Evolutionary conservation across 2,329 filamentous ascomycete genomes (phyloP).

Genomic region (Beauveria sp.): DNA sequence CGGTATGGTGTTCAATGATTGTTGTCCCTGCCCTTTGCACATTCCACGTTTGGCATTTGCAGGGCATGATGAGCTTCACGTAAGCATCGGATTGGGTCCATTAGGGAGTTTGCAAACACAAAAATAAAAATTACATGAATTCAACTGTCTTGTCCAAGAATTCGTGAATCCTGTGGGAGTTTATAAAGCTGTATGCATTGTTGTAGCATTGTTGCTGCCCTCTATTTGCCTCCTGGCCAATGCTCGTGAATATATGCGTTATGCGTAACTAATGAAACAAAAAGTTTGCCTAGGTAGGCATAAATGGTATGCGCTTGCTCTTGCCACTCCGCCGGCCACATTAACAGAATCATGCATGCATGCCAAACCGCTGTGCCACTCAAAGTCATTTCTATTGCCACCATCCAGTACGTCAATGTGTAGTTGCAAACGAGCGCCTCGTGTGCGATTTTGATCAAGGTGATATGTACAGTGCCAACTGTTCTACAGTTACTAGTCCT

Average conservation of each 20-base stretch:
- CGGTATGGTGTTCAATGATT: conserved; percentile 32
- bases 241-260: neutral
- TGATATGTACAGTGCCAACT: conserved; percentile 7
- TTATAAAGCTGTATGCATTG: neutral
- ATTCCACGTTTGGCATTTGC: conserved; percentile 25
- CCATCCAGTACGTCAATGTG: neutral
- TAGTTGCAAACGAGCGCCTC: neutral
- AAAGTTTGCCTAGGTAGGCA: neutral
- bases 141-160: neutral
- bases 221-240: neutral
- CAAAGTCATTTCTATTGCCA: neutral
- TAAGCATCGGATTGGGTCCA: conserved; percentile 30
- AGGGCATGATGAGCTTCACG: conserved; percentile 29
- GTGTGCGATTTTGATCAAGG: neutral
- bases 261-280: neutral
- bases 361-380: neutral
- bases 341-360: neutral
- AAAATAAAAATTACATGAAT: conserved; percentile 10
- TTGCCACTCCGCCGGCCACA: neutral
- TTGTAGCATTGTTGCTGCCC: neutral
- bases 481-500: neutral
- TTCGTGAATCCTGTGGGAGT: neutral
- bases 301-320: neutral
- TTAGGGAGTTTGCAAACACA: conserved; percentile 23
- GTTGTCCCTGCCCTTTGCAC: conserved; percentile 16